Evolutionary conservation across 1,284 basidiomycete genomes (phyloP).

Genomic region (Ganoderma lucidum): DNA sequence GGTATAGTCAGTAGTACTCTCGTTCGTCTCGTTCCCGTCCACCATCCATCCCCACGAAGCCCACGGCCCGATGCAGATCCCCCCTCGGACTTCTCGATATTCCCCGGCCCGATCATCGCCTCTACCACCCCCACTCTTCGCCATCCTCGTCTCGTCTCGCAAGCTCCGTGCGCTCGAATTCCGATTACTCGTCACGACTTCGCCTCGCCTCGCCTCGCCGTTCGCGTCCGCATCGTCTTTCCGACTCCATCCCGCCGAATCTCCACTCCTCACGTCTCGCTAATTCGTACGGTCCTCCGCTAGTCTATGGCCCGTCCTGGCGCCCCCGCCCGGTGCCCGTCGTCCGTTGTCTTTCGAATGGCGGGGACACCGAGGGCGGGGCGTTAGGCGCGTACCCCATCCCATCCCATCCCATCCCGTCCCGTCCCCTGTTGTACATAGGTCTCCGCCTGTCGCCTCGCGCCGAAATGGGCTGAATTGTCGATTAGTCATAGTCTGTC

Average conservation of each 20-base stretch:
- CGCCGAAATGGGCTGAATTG: background rate
- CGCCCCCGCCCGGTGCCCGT: background rate
- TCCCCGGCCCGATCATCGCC: background rate
- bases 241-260: background rate
- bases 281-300: background rate
- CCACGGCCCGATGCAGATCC: background rate
- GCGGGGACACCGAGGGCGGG: background rate
- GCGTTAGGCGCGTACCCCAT: background rate
- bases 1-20: conserved; percentile 15
- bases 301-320: background rate
- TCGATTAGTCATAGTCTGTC: background rate
- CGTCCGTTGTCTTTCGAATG: background rate
- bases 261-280: background rate
- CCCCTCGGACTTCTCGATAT: conserved; percentile 3
- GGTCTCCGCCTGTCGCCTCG: background rate
- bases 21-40: background rate
- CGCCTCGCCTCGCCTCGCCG: background rate
- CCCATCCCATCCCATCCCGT: background rate
- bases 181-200: background rate
- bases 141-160: background rate
- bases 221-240: background rate
- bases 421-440: background rate
- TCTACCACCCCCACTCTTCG: background rate
- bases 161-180: background rate
- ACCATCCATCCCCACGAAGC: background rate